phyloP scores from a whole-genome alignment of 2,329 filamentous ascomycete genomes.

The Geosmithia morbida region DNA sequence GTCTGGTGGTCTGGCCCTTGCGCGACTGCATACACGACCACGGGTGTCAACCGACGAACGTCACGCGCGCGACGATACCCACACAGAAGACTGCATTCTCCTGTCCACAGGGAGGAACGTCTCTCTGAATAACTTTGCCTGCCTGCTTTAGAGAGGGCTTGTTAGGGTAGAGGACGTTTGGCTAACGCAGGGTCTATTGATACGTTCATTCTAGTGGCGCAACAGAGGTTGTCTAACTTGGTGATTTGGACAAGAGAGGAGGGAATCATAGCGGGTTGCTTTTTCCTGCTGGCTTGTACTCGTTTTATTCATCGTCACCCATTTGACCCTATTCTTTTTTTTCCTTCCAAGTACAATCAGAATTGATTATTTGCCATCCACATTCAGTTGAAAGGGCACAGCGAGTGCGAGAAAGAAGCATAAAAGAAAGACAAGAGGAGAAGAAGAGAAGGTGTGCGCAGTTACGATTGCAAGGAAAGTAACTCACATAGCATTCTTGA shows the following conservation, averaged over 20 bases:
- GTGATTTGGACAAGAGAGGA: conserved; percentile 13
- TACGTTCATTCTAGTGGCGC: conserved; percentile 8
- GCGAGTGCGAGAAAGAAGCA: conserved; percentile 16
- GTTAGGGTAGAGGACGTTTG: conserved; percentile 6
- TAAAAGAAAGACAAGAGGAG: conserved; percentile 15
- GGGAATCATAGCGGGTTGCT: conserved; percentile 16
- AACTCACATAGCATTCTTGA: conserved; percentile 11
- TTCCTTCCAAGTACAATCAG: conserved; percentile 30
- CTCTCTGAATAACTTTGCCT: neutral
- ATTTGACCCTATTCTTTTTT: conserved; percentile 17
- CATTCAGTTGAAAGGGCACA: conserved; percentile 19
- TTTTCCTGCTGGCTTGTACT: conserved; percentile 23
- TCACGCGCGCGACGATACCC: neutral
- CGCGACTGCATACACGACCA: neutral
- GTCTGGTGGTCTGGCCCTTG: neutral
- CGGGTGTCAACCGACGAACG: neutral
- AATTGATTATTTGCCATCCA: conserved; percentile 30
- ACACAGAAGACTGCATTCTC: neutral
- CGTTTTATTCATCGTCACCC: conserved; percentile 11
- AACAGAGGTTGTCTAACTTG: conserved; percentile 14
- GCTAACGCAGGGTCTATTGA: conserved; percentile 11
- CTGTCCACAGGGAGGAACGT: neutral
- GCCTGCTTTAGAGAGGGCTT: neutral
- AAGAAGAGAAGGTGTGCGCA: conserved; percentile 3
- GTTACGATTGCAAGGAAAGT: conserved; percentile 8